Evolutionary conservation across 2,329 filamentous ascomycete species (phyloP).

Genomic region (Chaetoscypha palmicola): DNA sequence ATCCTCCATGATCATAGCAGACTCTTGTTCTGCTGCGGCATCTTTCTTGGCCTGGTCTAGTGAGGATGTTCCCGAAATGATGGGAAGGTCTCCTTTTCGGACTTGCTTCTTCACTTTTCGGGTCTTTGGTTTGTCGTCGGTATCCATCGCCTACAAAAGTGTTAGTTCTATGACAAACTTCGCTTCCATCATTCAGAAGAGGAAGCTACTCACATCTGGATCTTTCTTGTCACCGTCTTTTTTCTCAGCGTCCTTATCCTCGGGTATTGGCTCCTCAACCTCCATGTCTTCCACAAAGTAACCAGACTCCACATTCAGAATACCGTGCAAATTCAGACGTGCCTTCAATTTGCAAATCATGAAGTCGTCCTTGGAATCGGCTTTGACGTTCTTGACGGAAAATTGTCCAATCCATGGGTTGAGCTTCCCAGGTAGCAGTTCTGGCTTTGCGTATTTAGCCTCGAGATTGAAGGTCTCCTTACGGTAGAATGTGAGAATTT

Average conservation of each 20-base stretch:
- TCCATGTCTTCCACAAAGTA: slow-evolving; percentile 99
- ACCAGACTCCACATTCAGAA: slow-evolving; percentile 91
- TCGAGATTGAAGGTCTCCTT: slow-evolving; percentile 97
- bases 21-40: slow-evolving; percentile 71
- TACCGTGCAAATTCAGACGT: slow-evolving; percentile 89
- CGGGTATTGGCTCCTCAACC: slow-evolving; percentile 85
- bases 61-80: slow-evolving; percentile 74
- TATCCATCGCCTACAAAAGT: slow-evolving; percentile 62
- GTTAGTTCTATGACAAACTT: slow-evolving; percentile 27
- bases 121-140: slow-evolving; percentile 71
- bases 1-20: slow-evolving; percentile 92
- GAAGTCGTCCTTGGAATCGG: slow-evolving; percentile 88
- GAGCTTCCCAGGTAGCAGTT: slow-evolving; percentile 78
- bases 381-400: slow-evolving; percentile 95
- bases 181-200: too few species aligned
- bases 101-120: slow-evolving; percentile 99
- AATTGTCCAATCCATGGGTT: slow-evolving; percentile 96
- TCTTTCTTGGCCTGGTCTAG: slow-evolving; percentile 65
- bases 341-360: slow-evolving; percentile 99
- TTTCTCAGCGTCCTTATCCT: slow-evolving; percentile 50
- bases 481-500: slow-evolving; percentile 98
- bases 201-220: slow-evolving; percentile 69
- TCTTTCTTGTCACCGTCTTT: slow-evolving; percentile 54
- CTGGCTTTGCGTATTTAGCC: slow-evolving; percentile 84
- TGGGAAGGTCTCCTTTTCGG: slow-evolving; percentile 89